Conservation (phyloP, 208 protist genomes). For the Trypanosoma scelopori region DNA sequence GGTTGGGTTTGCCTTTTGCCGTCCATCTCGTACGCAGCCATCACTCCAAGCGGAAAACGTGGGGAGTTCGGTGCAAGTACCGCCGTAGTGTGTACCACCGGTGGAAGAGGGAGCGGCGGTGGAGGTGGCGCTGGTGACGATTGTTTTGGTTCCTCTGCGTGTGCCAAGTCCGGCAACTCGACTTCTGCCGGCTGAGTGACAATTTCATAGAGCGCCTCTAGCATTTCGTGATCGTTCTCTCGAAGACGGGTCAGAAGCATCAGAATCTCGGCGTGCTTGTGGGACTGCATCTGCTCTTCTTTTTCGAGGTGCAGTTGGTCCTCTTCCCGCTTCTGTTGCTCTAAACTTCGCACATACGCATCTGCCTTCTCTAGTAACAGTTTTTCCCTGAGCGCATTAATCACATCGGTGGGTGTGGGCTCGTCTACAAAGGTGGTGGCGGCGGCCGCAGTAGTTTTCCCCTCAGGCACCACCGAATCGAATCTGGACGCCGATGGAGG, state of each 20-base stretch:
- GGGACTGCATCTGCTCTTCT: not conserved
- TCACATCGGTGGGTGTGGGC: slow-evolving; percentile 20
- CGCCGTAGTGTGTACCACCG: not conserved
- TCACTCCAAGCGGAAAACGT: slow-evolving; percentile 19
- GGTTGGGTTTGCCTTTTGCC: not conserved
- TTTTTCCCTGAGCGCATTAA: slow-evolving; percentile 31
- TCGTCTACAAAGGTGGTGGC: not conserved
- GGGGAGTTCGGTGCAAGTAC: not conserved
- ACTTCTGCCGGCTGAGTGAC: not conserved
- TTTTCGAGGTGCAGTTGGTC: not conserved
- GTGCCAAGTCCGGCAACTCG: not conserved
- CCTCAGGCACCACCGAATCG: not conserved
- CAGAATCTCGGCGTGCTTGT: slow-evolving; percentile 15
- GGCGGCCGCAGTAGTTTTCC: not conserved
- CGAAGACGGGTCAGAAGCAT: slow-evolving; percentile 20
- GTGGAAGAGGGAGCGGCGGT: slow-evolving; percentile 9
- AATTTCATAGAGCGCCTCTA: slow-evolving; percentile 29
- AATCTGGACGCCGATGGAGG: not conserved
- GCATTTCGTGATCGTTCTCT: slow-evolving; percentile 24
- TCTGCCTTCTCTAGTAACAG: slow-evolving; percentile 28
- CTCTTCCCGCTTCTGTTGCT: slow-evolving; percentile 14
- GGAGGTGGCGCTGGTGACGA: slow-evolving; percentile 1
- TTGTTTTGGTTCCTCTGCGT: slow-evolving; percentile 6
- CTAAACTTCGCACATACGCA: slow-evolving; percentile 24
- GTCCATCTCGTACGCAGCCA: slow-evolving; percentile 16